Base-by-base conservation (phyloP, 257 asterid genomes). In the Lavandula angustifolia region DNA sequence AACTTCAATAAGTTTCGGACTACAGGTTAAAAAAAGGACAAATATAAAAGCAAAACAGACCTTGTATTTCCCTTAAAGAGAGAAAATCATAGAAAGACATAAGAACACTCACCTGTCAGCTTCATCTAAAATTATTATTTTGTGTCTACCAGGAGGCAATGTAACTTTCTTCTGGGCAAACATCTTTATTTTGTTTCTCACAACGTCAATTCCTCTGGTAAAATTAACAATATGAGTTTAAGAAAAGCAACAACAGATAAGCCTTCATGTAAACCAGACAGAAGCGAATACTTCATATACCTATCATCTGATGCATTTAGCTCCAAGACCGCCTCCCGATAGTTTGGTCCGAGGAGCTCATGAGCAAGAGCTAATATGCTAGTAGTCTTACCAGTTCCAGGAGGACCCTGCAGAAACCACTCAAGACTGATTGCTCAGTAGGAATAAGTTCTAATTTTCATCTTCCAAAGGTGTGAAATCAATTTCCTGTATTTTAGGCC, bases 121-220 rank as follows among this genome's bases (percentile, higher is more conserved):
- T 76, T 94, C 96, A 55, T 90, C 96, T 89, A 94, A 75, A 50
- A 90, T 86, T 64, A 94, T 80, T 57, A 94, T 70, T 70, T 94
- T 94, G 85, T 94, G 97, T 55, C 97, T 84, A 37, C 96, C 96
- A 35, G 92, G 89, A 7, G 95, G 95, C 48, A 94, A 78, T 4
- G 99, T 94, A 46, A 87, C 95, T 66, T 90, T 90, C 84, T 85
- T 87, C 86, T 87, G 97, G 40, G 99, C 95, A 81, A 94, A 94
- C 97, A 90, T 94, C 85, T 94, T 94, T 74, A 94, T 90, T 76
- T 90, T 90, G 81, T 94, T 94, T 76, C 99, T 87, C 73, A 90
- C 96, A 35, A 90, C 96, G 79, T 94, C 97, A 57, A 94, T 94
- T 40, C 97, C 99, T 75, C 99, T 89, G 80, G 52, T 70, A 32